Conservation (phyloP, 2,329 filamentous ascomycete species). For the Nothophoma quercina region DNA sequence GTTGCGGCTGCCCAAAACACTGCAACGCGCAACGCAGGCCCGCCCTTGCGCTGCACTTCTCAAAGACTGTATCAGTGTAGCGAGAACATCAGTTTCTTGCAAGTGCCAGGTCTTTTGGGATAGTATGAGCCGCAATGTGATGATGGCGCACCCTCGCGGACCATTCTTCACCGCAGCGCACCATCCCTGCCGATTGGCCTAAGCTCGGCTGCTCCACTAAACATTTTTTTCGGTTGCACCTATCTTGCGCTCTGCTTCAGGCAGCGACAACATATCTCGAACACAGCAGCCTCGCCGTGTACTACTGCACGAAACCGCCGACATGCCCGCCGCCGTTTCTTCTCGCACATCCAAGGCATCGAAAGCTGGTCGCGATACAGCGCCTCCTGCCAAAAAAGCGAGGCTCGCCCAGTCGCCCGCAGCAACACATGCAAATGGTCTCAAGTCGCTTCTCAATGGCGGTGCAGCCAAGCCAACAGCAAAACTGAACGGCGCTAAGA, state of each 20-base stretch:
- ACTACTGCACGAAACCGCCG: constrained; percentile 19
- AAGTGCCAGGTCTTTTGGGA: not conserved
- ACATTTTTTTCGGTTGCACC: constrained; percentile 27
- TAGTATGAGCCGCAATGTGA: not conserved
- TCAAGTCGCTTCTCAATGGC: constrained; percentile 44
- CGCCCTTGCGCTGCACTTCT: constrained; percentile 6
- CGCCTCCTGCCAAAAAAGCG: constrained; percentile 48
- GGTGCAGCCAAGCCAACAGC: constrained; percentile 52
- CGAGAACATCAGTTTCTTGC: not conserved
- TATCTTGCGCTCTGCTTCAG: constrained; percentile 33
- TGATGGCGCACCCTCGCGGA: constrained; percentile 8
- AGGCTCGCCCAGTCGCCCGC: constrained; percentile 43
- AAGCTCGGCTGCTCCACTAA: constrained; percentile 20
- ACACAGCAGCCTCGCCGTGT: constrained; percentile 18
- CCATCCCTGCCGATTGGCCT: constrained; percentile 19
- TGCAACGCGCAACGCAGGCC: too few species aligned
- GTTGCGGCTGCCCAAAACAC: constrained; percentile 13
- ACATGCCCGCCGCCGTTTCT: constrained; percentile 46
- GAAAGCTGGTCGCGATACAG: constrained; percentile 34
- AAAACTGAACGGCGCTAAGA: constrained; percentile 62
- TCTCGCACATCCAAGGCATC: constrained; percentile 32
- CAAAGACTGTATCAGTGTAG: not conserved
- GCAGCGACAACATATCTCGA: constrained; percentile 25
- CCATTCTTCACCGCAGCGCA: constrained; percentile 8
- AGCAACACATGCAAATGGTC: constrained; percentile 33